Base-by-base conservation (phyloP, 495 filamentous ascomycete species). In the Aspergillus diversus region DNA sequence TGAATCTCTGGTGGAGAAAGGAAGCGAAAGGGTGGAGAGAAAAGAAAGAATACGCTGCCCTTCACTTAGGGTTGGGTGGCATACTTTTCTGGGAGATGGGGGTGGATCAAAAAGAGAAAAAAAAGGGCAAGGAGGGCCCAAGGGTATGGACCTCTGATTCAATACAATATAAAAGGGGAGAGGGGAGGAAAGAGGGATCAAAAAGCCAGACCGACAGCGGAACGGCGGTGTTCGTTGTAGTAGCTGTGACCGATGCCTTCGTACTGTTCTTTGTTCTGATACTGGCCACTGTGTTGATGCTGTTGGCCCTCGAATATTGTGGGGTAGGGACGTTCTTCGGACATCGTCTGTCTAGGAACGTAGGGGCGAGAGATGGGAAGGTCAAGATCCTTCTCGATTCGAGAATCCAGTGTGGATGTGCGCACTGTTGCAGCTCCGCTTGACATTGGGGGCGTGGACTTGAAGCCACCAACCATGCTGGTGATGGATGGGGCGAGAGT, bases 131-230 rank as follows among this genome's bases (percentile, higher is more conserved):
- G 2, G 21, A 27, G 21, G 21, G 1, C 1, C 21, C 21, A 27
- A 27, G 51, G 33, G 11, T 1, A 32, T 8, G 37, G 39, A 8
- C n/a, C 11, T 12, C 11, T 43, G 39, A 15, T 43, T 5, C 12
- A 43, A 43, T 12, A 43, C 12, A n/a, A 33, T 33, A 50, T 6
- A 33, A 35, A 59, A 33, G 8, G 32, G 7, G 35, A 33, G n/a
- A 61, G 8, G 32, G 33, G 34, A 52, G 17, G 32, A n/a, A 39
- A 43, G 32, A 34, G 32, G 21, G n/a, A 17, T 71, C 61, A 80
- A 57, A 77, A 80, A 21, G 77, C 77, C 15, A 80, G 16, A 46
- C 77, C 77, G 34, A 80, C 72, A 16, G 66, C 60, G 9, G 73
- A 71, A 7, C 67, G 67, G 5, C 63, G 69, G 59, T 73, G 69